Evolutionary conservation across 441 rosid species (phyloP).

Genomic region (Dalechampia spathulata): DNA sequence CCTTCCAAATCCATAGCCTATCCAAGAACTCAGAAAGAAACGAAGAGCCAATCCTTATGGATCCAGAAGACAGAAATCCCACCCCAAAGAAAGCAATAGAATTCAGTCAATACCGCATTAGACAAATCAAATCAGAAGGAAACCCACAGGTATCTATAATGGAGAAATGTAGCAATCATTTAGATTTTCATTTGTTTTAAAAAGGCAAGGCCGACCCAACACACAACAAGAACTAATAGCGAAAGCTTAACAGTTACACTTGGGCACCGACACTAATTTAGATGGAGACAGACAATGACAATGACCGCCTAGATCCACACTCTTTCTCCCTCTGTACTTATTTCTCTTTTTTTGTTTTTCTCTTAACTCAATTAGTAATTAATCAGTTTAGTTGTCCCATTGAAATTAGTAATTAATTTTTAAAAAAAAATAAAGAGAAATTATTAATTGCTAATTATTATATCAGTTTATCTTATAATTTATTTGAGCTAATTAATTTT

Average conservation of each 20-base stretch:
- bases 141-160: background rate
- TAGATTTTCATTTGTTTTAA: background rate
- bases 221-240: background rate
- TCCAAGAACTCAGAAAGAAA: conserved; percentile 2
- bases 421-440: no score
- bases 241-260: conserved; percentile 8
- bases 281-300: conserved; percentile 5
- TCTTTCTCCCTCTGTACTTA: conserved; percentile 1
- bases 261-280: conserved; percentile 14
- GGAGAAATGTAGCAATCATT: conserved; percentile 10
- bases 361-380: background rate
- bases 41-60: background rate
- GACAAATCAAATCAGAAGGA: background rate
- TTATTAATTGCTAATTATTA: no score
- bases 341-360: background rate
- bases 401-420: no score
- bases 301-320: conserved; percentile 11
- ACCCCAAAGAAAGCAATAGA: background rate
- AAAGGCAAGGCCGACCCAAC: background rate
- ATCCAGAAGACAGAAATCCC: background rate
- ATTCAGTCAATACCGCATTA: conserved; percentile 1
- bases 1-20: conserved; percentile 16
- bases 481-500: no score
- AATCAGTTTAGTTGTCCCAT: no score
- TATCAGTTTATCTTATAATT: no score